phyloP scores from a whole-genome alignment of 1,284 basidiomycete genomes.

The Ceratobasidium sp. region DNA sequence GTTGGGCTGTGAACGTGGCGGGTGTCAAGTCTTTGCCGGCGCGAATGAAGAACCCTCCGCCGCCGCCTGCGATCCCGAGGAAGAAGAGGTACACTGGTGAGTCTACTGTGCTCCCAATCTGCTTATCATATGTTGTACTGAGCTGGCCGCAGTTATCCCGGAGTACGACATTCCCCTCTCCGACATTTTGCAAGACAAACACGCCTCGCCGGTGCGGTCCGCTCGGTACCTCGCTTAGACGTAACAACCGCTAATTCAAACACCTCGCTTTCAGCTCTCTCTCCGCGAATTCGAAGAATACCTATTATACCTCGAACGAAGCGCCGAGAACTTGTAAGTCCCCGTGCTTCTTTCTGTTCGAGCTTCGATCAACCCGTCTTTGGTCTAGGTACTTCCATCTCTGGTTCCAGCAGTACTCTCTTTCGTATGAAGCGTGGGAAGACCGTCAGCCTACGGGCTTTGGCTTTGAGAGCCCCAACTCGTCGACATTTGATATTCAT shows the following conservation, averaged over 20 bases:
- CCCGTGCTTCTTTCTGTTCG: constrained; percentile 10
- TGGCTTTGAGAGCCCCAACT: constrained; percentile 3
- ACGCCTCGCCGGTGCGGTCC: constrained; percentile 26
- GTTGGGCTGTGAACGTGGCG: neutral
- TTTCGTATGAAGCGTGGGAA: constrained; percentile 17
- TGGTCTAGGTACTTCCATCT: constrained; percentile 28
- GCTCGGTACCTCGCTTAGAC: neutral
- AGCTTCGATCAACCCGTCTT: constrained; percentile 12
- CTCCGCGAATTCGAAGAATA: constrained; percentile 47
- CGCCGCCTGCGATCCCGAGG: constrained; percentile 6
- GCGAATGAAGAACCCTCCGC: constrained; percentile 3
- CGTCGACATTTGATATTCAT: neutral
- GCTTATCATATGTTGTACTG: neutral
- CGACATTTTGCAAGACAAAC: constrained; percentile 31
- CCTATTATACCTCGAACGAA: constrained; percentile 43
- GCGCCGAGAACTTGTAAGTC: constrained; percentile 46
- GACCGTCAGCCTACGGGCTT: neutral
- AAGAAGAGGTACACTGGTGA: constrained; percentile 23
- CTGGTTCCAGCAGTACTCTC: constrained; percentile 39
- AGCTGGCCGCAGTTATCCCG: constrained; percentile 28
- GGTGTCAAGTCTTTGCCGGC: constrained; percentile 1
- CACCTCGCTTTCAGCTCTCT: constrained; percentile 10
- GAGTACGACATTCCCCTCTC: constrained; percentile 34
- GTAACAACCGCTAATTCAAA: neutral
- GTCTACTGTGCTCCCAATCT: neutral